Evolutionary conservation across 202 grass and related monocot species (phyloP).

Genomic region (Zizania palustris): DNA sequence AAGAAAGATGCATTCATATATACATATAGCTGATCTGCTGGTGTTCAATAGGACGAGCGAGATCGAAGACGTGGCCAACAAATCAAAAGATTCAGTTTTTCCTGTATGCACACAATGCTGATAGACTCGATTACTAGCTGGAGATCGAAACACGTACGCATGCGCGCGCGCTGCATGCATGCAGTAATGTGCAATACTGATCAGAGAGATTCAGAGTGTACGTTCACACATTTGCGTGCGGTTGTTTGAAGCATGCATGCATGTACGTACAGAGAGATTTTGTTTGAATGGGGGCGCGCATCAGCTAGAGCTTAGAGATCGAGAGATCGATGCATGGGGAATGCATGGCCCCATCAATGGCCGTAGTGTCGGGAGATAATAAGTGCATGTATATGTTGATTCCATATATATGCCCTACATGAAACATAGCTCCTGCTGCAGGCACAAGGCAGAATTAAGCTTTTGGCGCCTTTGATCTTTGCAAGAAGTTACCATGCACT

Average conservation of each 20-base stretch:
- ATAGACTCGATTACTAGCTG: too few species aligned
- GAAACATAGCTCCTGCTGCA: conserved; percentile 60
- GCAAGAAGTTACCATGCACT: conserved; percentile 99
- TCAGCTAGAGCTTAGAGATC: background rate
- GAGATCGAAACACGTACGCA: too few species aligned
- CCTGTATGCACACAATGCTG: background rate
- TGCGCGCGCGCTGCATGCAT: too few species aligned
- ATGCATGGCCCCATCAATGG: background rate
- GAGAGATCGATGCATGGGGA: too few species aligned
- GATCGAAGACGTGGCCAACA: conserved; percentile 27
- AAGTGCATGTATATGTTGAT: conserved; percentile 40
- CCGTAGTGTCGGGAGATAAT: background rate
- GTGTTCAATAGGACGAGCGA: conserved; percentile 33
- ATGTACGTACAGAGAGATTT: background rate
- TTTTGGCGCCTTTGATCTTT: conserved; percentile 95
- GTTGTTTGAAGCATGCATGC: background rate
- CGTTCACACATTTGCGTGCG: background rate
- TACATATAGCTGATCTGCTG: too few species aligned
- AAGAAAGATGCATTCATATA: conserved; percentile 8
- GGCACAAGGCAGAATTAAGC: conserved; percentile 35
- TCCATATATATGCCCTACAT: conserved; percentile 55
- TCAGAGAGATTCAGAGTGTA: conserved; percentile 10
- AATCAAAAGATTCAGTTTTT: conserved; percentile 18
- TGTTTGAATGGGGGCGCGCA: background rate
- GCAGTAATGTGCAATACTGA: background rate